Conservation (phyloP, 106 monocot species). For the Acanthochlamys bracteata region DNA sequence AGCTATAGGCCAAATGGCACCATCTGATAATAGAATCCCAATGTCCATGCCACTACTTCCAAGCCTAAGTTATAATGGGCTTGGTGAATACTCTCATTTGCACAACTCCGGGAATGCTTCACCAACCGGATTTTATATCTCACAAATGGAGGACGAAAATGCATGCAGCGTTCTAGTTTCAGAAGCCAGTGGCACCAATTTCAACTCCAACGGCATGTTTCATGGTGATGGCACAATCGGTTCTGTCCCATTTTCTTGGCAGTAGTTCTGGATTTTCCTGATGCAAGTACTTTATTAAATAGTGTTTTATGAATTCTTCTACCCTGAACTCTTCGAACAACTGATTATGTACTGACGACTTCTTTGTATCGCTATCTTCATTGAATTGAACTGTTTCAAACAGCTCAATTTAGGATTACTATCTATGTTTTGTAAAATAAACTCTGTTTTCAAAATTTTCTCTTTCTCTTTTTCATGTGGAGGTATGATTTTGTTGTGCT, state of each 20-base stretch:
- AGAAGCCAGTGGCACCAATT: constrained; percentile 12
- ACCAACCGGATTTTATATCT: constrained; percentile 21
- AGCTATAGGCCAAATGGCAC: constrained; percentile 18
- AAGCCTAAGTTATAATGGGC: constrained; percentile 2
- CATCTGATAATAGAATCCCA: constrained; percentile 18
- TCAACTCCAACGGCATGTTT: constrained; percentile 34
- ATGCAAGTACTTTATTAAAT: no score
- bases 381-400: no score
- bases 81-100: constrained; percentile 8
- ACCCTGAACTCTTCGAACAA: no score
- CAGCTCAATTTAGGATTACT: no score
- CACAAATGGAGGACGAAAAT: constrained; percentile 25
- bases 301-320: no score
- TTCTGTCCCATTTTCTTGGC: constrained; percentile 54
- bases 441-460: no score
- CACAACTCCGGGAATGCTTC: constrained; percentile 15
- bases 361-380: no score
- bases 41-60: constrained; percentile 26
- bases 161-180: constrained; percentile 28
- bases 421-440: no score
- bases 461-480: no score
- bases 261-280: constrained; percentile 8
- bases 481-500: no score
- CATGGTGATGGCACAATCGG: constrained; percentile 24
- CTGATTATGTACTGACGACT: no score